A percentile compares a stretch with the other conserved stretches of the same genome.
Evolutionary conservation across 306 rosid species (phyloP).

Genomic region (Trifolium fragiferum): DNA sequence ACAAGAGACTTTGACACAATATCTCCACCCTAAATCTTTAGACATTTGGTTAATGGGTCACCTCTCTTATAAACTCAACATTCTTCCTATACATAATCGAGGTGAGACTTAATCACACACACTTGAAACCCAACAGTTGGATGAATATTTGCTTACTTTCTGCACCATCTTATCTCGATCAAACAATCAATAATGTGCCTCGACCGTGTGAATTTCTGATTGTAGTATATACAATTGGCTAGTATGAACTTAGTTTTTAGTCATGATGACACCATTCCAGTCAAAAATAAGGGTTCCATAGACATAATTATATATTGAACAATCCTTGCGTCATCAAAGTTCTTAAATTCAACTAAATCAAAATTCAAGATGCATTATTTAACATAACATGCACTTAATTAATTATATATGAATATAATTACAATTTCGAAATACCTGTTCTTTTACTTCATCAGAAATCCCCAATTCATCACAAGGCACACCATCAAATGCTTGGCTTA

Average conservation of each 20-base stretch:
- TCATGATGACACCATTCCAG: too few species aligned
- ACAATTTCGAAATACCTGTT: slow-evolving; percentile 54
- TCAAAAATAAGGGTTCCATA: neutral
- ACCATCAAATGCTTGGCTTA: slow-evolving; percentile 58
- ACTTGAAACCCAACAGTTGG: too few species aligned
- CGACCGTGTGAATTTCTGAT: neutral
- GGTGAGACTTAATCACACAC: too few species aligned
- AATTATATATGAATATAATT: neutral
- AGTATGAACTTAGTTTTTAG: too few species aligned
- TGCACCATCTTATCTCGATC: neutral
- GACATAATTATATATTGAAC: neutral
- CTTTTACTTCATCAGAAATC: slow-evolving; percentile 73
- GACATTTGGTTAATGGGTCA: too few species aligned
- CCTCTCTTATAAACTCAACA: too few species aligned
- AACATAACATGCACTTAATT: neutral
- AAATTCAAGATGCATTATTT: neutral
- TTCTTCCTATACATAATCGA: too few species aligned
- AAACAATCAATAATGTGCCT: neutral
- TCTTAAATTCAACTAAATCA: neutral
- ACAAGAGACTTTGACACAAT: too few species aligned
- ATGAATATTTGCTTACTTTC: neutral
- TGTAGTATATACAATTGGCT: too few species aligned
- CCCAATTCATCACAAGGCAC: slow-evolving; percentile 70
- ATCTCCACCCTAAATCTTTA: too few species aligned
- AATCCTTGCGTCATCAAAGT: neutral